Evolutionary conservation across 1,139 yeast species (phyloP), one percentile per base, ranked within the genome.

Genomic region (Protomyces macrosporus): DNA sequence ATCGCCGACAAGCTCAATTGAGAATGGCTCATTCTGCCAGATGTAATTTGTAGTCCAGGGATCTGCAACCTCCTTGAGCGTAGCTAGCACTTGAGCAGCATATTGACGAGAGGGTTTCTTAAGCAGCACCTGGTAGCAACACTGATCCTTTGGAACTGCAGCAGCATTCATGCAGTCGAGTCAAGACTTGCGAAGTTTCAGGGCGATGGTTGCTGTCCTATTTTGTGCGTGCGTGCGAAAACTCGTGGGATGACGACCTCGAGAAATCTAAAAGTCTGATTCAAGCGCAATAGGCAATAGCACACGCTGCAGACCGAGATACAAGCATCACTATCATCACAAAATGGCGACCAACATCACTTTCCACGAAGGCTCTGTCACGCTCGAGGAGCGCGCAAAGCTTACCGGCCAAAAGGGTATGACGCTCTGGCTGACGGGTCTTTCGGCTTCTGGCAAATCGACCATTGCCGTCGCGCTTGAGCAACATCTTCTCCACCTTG

Each of bases 391-490:
- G 77, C 87, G 98, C 72, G 76, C 82, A 56, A 76, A 74, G 35
- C 78, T 88, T 66, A 84, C 90, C 69, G 85, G 86, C 67, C 97
- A 91, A 78, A 82, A 82, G 67, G 98, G 98, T 60, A 86, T 88
- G 66, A 91, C 98, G 33, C 81, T 91, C 52, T 91, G 98, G 98
- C 81, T 91, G 71, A 91, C 98, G 9, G 98, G 98, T 2, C 81
- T 91, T 69, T 88, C 96, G 67, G 98, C 98, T 6, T 87, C 95
- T 63, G 98, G 98, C 67, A 91, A 91, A 76, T 86, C 76, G 73
- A 91, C 97, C 63, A 88, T 91, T 73, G 98, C 98, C 1, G 88
- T 96, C 75, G 97, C 96, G 5, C 81, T 91, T 66, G 98, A 91
- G 76, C 95, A 88, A 76, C 79, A 84, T 66, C 78, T 91, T 66